A percentile compares a stretch with the other conserved stretches of the same genome.
Conservation (phyloP, 768 basidiomycete genomes). For the Russula abietina region DNA sequence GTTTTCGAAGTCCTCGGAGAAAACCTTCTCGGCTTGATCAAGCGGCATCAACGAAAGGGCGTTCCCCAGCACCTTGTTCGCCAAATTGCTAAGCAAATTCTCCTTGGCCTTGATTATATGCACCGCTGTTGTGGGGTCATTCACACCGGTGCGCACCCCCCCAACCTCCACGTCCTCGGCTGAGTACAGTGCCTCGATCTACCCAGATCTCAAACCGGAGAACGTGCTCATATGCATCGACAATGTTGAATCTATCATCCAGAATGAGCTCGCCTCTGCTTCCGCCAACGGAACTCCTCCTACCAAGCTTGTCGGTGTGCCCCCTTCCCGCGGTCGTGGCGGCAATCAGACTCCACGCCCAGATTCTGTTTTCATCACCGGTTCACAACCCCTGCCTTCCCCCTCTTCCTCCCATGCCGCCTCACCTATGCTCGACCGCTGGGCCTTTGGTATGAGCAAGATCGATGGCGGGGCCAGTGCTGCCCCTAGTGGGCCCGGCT, state of each 20-base stretch:
- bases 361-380: constrained; percentile 81
- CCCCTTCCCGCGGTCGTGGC: constrained; percentile 85
- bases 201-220: constrained; percentile 87
- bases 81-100: constrained; percentile 95
- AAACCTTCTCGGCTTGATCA: constrained; percentile 92
- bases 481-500: constrained; percentile 34
- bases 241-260: constrained; percentile 90
- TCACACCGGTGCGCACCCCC: constrained; percentile 62
- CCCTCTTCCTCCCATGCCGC: constrained; percentile 64
- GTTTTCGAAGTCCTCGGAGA: constrained; percentile 98
- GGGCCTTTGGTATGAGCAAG: constrained; percentile 88
- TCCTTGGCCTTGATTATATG: constrained; percentile 96
- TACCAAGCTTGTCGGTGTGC: constrained; percentile 84
- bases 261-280: constrained; percentile 62
- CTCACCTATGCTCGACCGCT: constrained; percentile 72
- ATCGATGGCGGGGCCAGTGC: constrained; percentile 49
- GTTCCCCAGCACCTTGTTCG: constrained; percentile 89
- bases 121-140: constrained; percentile 96
- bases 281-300: constrained; percentile 41
- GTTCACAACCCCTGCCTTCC: constrained; percentile 88
- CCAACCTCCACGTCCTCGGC: constrained; percentile 14
- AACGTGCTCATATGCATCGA: constrained; percentile 97
- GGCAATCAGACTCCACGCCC: constrained; percentile 93
- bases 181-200: constrained; percentile 4
- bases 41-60: constrained; percentile 96